Percentiles rank a stretch among this genome's conserved stretches.
phyloP scores from a whole-genome alignment of 305 asterid genomes.

The Petunia hybrid region DNA sequence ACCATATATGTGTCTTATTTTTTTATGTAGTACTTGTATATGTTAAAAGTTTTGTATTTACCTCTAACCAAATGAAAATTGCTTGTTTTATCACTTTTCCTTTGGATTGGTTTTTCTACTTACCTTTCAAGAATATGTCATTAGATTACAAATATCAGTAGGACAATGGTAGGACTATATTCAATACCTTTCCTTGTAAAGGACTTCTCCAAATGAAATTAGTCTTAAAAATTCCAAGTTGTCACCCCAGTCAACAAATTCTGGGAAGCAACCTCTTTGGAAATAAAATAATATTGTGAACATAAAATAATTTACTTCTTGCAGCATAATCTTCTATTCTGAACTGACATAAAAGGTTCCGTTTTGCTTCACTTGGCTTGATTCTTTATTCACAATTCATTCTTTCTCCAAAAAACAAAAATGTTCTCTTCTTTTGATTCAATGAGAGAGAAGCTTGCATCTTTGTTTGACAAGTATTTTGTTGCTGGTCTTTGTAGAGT shows the following conservation, averaged over 20 bases:
- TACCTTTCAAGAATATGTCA: not conserved
- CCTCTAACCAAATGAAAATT: not conserved
- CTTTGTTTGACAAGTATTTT: not conserved
- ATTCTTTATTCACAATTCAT: not conserved
- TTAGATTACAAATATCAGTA: not conserved
- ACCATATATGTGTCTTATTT: not conserved
- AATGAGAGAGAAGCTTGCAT: conserved; percentile 9
- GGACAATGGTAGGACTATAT: no score
- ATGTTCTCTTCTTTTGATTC: conserved; percentile 17
- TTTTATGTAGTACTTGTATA: not conserved
- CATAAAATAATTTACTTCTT: not conserved
- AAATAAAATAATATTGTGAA: no score
- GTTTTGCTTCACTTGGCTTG: conserved; percentile 17
- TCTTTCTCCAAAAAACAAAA: not conserved
- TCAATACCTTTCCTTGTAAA: not conserved
- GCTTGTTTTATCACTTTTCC: not conserved
- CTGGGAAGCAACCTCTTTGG: not conserved
- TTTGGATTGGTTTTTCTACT: no score
- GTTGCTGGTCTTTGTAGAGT: conserved; percentile 26
- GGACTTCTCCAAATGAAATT: not conserved
- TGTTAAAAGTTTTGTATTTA: not conserved
- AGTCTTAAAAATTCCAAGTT: not conserved
- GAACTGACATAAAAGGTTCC: not conserved
- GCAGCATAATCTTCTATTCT: not conserved
- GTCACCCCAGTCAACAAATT: not conserved